Evolutionary conservation across 345 rosid genomes (phyloP).

Genomic region (Pseudoturritis turrita): DNA sequence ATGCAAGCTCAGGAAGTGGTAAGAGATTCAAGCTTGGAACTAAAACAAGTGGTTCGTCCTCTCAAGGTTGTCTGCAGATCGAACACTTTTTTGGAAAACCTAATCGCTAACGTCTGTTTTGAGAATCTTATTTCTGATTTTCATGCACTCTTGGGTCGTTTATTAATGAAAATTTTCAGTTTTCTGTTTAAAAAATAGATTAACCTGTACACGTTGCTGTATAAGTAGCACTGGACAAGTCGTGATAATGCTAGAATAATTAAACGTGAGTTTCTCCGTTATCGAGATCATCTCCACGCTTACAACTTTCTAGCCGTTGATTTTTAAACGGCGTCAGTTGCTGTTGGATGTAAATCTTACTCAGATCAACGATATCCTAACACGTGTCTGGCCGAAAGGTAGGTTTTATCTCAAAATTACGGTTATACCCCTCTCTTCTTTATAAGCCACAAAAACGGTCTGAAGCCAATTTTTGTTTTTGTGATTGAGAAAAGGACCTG

Average conservation of each 20-base stretch:
- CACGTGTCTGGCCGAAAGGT: constrained; percentile 8
- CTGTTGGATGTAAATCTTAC: neutral
- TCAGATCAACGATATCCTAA: neutral
- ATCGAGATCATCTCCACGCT: neutral
- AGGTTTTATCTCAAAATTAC: neutral
- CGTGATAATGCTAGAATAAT: constrained; percentile 18
- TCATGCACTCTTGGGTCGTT: no score
- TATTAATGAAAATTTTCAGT: no score
- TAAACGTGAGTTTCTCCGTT: neutral
- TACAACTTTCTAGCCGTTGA: neutral
- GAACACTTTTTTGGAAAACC: constrained; percentile 83
- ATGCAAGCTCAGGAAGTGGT: constrained; percentile 36
- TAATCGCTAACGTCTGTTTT: constrained; percentile 25
- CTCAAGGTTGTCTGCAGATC: constrained; percentile 71
- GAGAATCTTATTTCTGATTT: neutral
- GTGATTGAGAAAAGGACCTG: neutral
- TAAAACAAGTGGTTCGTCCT: constrained; percentile 42
- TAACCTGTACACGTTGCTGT: neutral
- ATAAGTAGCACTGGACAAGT: neutral
- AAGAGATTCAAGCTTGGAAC: constrained; percentile 60
- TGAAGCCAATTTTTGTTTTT: neutral
- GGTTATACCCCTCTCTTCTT: neutral
- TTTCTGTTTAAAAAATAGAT: neutral
- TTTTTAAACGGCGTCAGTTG: constrained; percentile 11
- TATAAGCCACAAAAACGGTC: neutral